Conservation (phyloP, 2,329 filamentous ascomycete genomes). For the Hortaea werneckii region DNA sequence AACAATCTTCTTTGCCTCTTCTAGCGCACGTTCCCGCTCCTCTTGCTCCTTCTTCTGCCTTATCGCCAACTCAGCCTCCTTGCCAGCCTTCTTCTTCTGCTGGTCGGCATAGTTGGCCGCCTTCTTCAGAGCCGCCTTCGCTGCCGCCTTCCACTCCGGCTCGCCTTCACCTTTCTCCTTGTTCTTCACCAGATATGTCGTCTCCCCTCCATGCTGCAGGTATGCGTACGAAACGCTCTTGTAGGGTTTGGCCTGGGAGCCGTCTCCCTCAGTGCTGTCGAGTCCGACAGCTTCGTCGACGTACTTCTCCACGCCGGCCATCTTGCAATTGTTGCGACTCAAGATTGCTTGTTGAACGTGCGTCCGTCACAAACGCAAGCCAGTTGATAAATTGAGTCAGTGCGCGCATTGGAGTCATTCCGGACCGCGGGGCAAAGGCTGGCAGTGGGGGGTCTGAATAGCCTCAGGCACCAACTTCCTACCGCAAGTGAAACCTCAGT, state of each 20-base stretch:
- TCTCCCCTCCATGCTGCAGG: slow-evolving; percentile 55
- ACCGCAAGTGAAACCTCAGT: too few species aligned
- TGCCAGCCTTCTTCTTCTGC: slow-evolving; percentile 75
- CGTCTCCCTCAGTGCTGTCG: slow-evolving; percentile 52
- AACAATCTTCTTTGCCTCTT: slow-evolving; percentile 72
- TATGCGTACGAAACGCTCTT: slow-evolving; percentile 72
- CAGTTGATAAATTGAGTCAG: too few species aligned
- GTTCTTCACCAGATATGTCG: slow-evolving; percentile 59
- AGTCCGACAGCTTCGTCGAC: slow-evolving; percentile 71
- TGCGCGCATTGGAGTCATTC: too few species aligned
- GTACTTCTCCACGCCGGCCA: slow-evolving; percentile 29
- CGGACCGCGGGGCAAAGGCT: too few species aligned
- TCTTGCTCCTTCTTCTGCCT: slow-evolving; percentile 63
- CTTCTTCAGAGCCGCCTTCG: slow-evolving; percentile 81
- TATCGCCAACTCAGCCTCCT: slow-evolving; percentile 62
- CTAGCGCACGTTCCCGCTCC: slow-evolving; percentile 59
- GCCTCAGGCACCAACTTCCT: neutral
- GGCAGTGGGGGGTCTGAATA: neutral
- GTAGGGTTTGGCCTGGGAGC: slow-evolving; percentile 65
- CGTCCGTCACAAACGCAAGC: too few species aligned
- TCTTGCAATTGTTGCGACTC: neutral
- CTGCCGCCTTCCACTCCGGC: slow-evolving; percentile 68
- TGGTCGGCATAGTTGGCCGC: slow-evolving; percentile 62
- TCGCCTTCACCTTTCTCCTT: slow-evolving; percentile 55
- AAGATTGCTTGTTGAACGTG: too few species aligned